A percentile compares a stretch with the other conserved stretches of the same genome.
phyloP scores from a whole-genome alignment of 768 basidiomycete genomes.

The Amanita pseudoporphyria region DNA sequence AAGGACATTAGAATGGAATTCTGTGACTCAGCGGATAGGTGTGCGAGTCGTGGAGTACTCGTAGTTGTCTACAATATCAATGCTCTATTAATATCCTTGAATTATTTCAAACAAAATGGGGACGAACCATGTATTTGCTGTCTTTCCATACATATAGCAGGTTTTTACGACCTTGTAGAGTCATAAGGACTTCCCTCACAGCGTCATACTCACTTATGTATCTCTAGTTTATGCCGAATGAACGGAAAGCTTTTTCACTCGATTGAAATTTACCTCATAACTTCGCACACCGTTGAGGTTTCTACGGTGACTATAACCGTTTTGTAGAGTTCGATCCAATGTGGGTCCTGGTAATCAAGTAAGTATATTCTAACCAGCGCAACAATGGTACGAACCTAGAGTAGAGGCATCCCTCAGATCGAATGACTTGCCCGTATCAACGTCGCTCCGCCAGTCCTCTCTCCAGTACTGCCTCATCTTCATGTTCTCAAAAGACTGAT shows the following conservation, averaged over 20 bases:
- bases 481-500: conserved; percentile 53
- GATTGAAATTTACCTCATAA: conserved; percentile 27
- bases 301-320: conserved; percentile 27
- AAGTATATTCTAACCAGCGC: not conserved
- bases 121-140: conserved; percentile 22
- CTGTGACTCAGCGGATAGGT: conserved; percentile 59
- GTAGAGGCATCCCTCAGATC: conserved; percentile 66
- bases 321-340: conserved; percentile 22
- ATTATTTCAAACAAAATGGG: not conserved
- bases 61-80: conserved; percentile 29
- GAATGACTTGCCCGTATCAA: conserved; percentile 34
- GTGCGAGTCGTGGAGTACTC: conserved; percentile 50
- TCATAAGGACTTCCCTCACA: conserved; percentile 69
- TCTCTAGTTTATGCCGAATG: conserved; percentile 27
- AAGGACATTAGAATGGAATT: conserved; percentile 54
- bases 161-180: conserved; percentile 63
- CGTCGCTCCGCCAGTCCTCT: conserved; percentile 48
- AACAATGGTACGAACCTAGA: conserved; percentile 34
- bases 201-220: conserved; percentile 70
- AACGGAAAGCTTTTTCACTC: not conserved
- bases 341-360: conserved; percentile 33
- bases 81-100: not conserved
- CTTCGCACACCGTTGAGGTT: conserved; percentile 21
- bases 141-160: conserved; percentile 37
- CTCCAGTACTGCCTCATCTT: conserved; percentile 68